phyloP scores from a whole-genome alignment of 2,329 filamentous ascomycete species.

The Botrytis deweyae region DNA sequence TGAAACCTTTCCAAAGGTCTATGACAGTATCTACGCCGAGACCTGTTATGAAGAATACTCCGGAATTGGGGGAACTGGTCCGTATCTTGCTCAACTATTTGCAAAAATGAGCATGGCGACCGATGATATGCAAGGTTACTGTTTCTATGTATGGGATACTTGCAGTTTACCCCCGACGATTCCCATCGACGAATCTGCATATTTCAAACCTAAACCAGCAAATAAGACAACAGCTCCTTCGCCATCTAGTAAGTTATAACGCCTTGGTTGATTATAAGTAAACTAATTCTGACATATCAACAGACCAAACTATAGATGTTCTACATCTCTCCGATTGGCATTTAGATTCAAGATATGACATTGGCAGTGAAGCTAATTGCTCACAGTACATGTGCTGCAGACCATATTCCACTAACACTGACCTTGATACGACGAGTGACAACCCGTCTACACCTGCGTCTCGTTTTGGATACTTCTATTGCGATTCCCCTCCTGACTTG shows the following conservation, averaged over 20 bases:
- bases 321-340: constrained; percentile 39
- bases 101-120: constrained; percentile 21
- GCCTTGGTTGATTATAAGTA: background rate
- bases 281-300: background rate
- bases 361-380: constrained; percentile 38
- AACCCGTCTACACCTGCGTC: constrained; percentile 17
- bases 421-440: constrained; percentile 10
- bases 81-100: constrained; percentile 18
- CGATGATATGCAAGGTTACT: constrained; percentile 16
- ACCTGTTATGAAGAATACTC: constrained; percentile 21
- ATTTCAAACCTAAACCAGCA: constrained; percentile 18
- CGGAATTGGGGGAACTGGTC: constrained; percentile 21
- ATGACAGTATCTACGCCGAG: constrained; percentile 19
- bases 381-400: constrained; percentile 35
- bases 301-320: constrained; percentile 27
- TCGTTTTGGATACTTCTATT: constrained; percentile 21
- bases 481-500: constrained; percentile 21
- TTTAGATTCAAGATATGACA: constrained; percentile 37
- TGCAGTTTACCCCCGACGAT: constrained; percentile 8
- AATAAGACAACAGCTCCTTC: constrained; percentile 11
- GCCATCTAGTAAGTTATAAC: constrained; percentile 2
- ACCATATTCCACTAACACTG: constrained; percentile 18
- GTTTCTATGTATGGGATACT: constrained; percentile 16
- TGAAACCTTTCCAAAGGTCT: constrained; percentile 17
- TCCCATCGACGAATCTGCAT: constrained; percentile 14